A percentile compares a stretch with the other conserved stretches of the same genome.
phyloP scores from a whole-genome alignment of 2,329 filamentous ascomycete species.

The Sordariomycetes sp. region DNA sequence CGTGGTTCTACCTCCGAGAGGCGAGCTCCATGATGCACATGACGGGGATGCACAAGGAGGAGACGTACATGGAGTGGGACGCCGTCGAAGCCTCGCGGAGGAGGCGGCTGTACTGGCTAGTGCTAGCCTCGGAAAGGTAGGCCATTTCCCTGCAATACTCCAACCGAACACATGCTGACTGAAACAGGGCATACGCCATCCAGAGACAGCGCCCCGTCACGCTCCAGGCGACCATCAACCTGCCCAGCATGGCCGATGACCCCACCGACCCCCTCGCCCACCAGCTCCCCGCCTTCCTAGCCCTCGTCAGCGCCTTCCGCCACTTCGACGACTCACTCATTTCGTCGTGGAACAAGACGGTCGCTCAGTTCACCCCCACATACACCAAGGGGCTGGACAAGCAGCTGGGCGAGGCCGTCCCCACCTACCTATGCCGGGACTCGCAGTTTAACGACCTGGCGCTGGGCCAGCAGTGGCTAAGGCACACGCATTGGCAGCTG shows the following conservation, averaged over 20 bases:
- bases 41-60: slow-evolving; percentile 46
- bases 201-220: slow-evolving; percentile 58
- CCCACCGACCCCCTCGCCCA: slow-evolving; percentile 38
- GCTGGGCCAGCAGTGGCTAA: slow-evolving; percentile 52
- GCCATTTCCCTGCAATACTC: slow-evolving; percentile 10
- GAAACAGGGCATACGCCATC: slow-evolving; percentile 51
- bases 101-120: slow-evolving; percentile 59
- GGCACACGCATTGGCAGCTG: slow-evolving; percentile 50
- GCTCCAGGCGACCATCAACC: slow-evolving; percentile 53
- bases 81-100: slow-evolving; percentile 46
- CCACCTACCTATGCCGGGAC: slow-evolving; percentile 37
- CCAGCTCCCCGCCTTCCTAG: slow-evolving; percentile 41
- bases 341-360: slow-evolving; percentile 53
- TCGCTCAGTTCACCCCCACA: slow-evolving; percentile 38
- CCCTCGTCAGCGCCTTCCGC: slow-evolving; percentile 49
- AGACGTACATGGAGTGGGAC: slow-evolving; percentile 46
- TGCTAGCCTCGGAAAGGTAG: slow-evolving; percentile 49
- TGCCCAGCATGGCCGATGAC: slow-evolving; percentile 50
- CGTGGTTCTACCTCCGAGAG: slow-evolving; percentile 70
- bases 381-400: slow-evolving; percentile 48
- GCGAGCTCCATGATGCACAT: slow-evolving; percentile 57
- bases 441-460: slow-evolving; percentile 40
- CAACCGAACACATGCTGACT: background rate
- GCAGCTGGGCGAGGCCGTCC: slow-evolving; percentile 42
- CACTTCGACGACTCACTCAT: slow-evolving; percentile 54